Evolutionary conservation across 305 asterid species (phyloP).

Genomic region (Caryopteris hybrid): DNA sequence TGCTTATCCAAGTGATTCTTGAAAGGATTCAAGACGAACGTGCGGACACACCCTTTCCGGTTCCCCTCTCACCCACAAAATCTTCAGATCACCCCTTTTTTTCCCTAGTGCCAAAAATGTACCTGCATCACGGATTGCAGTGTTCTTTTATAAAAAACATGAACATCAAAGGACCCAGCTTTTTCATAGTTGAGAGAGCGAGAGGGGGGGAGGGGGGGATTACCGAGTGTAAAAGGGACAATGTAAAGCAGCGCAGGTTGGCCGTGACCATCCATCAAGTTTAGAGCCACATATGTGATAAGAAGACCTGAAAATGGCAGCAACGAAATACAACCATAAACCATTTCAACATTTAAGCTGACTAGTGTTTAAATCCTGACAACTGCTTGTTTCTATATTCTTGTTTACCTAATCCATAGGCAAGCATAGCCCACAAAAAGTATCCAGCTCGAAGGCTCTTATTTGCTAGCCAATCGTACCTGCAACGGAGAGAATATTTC

Average conservation of each 20-base stretch:
- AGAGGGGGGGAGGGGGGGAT: not conserved
- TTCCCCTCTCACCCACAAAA: slow-evolving; percentile 71
- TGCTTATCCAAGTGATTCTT: slow-evolving; percentile 27
- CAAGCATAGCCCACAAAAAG: slow-evolving; percentile 93
- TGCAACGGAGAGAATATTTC: slow-evolving; percentile 21
- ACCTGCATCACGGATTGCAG: slow-evolving; percentile 36
- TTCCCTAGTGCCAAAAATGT: slow-evolving; percentile 57
- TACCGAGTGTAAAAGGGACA: slow-evolving; percentile 84
- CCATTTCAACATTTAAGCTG: no score
- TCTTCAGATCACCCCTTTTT: slow-evolving; percentile 58
- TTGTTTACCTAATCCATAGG: slow-evolving; percentile 75
- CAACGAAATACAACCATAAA: not conserved
- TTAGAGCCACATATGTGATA: slow-evolving; percentile 67
- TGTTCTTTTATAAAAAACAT: no score
- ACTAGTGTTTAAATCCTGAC: not conserved
- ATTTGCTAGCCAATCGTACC: slow-evolving; percentile 86
- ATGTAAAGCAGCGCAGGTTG: slow-evolving; percentile 92
- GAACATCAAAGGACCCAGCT: not conserved
- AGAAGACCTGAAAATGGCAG: slow-evolving; percentile 55
- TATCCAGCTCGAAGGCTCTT: slow-evolving; percentile 66
- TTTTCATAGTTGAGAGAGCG: not conserved
- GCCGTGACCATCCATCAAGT: slow-evolving; percentile 95
- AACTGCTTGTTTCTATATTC: not conserved
- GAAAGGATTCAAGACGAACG: slow-evolving; percentile 50
- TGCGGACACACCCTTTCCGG: slow-evolving; percentile 77